Evolutionary conservation across 1,284 basidiomycete genomes (phyloP).

Genomic region (Tylopilus orsonianus): DNA sequence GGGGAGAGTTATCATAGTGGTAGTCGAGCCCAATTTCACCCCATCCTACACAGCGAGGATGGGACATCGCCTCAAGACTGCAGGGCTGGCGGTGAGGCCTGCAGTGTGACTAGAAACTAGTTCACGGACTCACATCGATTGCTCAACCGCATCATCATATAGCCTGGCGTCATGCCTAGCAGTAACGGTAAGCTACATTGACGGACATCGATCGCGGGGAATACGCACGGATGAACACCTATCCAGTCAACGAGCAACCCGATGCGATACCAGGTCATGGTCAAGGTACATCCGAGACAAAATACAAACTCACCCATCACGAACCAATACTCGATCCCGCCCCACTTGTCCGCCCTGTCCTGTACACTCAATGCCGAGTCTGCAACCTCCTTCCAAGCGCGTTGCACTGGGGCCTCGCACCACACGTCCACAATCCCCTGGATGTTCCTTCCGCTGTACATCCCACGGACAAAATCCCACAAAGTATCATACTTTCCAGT

Average conservation of each 20-base stretch:
- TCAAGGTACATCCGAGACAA: no score
- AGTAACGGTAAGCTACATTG: background rate
- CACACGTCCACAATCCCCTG: slow-evolving; percentile 77
- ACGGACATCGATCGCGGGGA: background rate
- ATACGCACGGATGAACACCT: slow-evolving; percentile 74
- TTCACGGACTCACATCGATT: slow-evolving; percentile 54
- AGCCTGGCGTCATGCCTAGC: slow-evolving; percentile 67
- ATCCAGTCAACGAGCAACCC: slow-evolving; percentile 1
- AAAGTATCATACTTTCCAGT: slow-evolving; percentile 50
- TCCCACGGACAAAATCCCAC: slow-evolving; percentile 62
- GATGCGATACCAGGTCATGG: no score
- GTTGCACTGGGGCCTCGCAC: slow-evolving; percentile 72
- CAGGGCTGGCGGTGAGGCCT: background rate
- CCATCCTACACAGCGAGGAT: slow-evolving; percentile 80
- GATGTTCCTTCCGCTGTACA: slow-evolving; percentile 58
- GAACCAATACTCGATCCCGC: slow-evolving; percentile 70
- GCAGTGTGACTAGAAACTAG: background rate
- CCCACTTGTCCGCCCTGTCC: slow-evolving; percentile 52
- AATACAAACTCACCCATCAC: slow-evolving; percentile 57
- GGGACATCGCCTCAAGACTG: slow-evolving; percentile 71
- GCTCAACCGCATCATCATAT: slow-evolving; percentile 69
- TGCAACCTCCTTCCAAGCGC: slow-evolving; percentile 66
- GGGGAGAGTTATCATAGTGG: slow-evolving; percentile 76
- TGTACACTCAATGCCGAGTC: slow-evolving; percentile 62
- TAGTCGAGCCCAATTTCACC: slow-evolving; percentile 86